Base-by-base conservation (phyloP, 2,329 filamentous ascomycete species). In the Pseudogymnoascus sp. region DNA sequence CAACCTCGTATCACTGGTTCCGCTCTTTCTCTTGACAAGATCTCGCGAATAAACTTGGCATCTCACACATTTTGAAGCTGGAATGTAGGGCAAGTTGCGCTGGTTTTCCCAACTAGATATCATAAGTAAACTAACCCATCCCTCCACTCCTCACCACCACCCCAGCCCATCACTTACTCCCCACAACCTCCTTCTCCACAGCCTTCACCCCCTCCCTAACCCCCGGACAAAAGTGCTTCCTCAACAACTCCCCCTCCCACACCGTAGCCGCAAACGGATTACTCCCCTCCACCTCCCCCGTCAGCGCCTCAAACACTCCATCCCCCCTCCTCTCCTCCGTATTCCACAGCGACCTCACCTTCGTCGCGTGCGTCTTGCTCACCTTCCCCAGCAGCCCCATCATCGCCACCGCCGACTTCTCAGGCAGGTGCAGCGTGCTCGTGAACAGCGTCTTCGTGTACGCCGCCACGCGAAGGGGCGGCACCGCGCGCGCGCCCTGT, bases 321-420 rank as follows among this genome's bases (percentile, higher is more conserved):
- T 97, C 93, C 5, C 93, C 93, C 73, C 90, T 89, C 60, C 93
- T 82, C 78, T 97, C 94, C 73, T 97, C 93, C 0, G 92, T 96
- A 70, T 95, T 87, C 93, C 94, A 99, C 65, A 99, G 76, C n/a
- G 88, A 85, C 38, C 84, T 84, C 47, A 97, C 84, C 75, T 93
- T 95, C 69, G 86, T 87, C 59, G 87, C 87, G 73, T 99, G 92
- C 2, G 87, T 87, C 74, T 90, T 90, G 0, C 88, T 84, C 1
- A 97, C 84, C 69, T 92, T 88, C 61, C 84, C 84, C 47, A 97
- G 76, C 28, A 99, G 79, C 1, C 87, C 88, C 4, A 97, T 78
- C 62, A 93, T 82, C 0, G 93, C 93, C 67, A 91, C 83, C 42
- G 86, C 84, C 1, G 90, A 95, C 75, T 96, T 96, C 75, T 97